A percentile compares a stretch with the other conserved stretches of the same genome.
phyloP scores from a whole-genome alignment of 164 flowering plant species.

The Stephania yunnanensis region DNA sequence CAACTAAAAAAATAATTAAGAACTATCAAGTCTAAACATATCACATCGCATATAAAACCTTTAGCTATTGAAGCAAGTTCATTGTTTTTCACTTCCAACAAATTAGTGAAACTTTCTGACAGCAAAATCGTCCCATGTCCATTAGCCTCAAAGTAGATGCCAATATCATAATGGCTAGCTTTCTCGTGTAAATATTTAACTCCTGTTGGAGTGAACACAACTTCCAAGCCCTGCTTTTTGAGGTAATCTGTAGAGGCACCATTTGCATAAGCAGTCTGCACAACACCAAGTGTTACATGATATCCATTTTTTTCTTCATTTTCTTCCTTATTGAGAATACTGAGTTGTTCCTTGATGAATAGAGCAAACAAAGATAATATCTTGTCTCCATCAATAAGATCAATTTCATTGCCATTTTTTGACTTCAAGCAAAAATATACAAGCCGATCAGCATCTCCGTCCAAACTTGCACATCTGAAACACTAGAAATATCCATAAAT shows the following conservation, averaged over 20 bases:
- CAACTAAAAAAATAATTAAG: background rate
- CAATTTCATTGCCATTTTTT: conserved; percentile 34
- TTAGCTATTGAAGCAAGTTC: conserved; percentile 42
- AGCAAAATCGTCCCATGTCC: conserved; percentile 97
- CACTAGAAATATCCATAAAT: conserved; percentile 31
- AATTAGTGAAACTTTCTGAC: conserved; percentile 48
- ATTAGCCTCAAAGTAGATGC: conserved; percentile 97
- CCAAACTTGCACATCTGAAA: conserved; percentile 98
- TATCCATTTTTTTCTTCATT: conserved; percentile 15
- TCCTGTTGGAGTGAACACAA: conserved; percentile 80
- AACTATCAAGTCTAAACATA: background rate
- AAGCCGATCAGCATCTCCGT: conserved; percentile 96
- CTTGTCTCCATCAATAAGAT: conserved; percentile 94
- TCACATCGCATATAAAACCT: conserved; percentile 35
- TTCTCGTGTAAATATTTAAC: conserved; percentile 88
- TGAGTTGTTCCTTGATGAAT: conserved; percentile 73
- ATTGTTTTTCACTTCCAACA: conserved; percentile 49
- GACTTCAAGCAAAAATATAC: conserved; percentile 63
- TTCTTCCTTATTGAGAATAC: conserved; percentile 29
- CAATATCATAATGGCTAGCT: conserved; percentile 85
- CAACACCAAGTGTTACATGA: conserved; percentile 52
- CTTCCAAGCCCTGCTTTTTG: conserved; percentile 62
- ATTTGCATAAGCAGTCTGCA: conserved; percentile 98
- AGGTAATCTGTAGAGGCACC: conserved; percentile 88
- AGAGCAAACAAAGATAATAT: conserved; percentile 81